Conservation (phyloP, 73 alveolate species). For the Urostyla sp. region DNA sequence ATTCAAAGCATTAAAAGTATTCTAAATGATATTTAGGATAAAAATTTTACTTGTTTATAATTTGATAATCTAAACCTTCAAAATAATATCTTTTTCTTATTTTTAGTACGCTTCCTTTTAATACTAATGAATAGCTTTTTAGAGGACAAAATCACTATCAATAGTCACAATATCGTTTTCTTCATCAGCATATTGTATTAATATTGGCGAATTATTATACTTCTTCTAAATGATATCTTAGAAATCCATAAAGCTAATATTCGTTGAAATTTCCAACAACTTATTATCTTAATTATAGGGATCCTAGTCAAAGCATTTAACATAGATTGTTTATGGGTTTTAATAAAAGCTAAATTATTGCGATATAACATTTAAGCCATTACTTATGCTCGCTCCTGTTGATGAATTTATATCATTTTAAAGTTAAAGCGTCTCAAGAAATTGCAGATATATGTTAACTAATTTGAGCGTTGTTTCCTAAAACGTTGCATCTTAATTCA, state of each 20-base stretch:
- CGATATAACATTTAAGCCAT: neutral
- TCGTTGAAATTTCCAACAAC: conserved; percentile 19
- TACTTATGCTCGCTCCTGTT: too few relatives aligned
- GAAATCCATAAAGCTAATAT: conserved; percentile 15
- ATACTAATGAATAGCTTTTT: conserved; percentile 6
- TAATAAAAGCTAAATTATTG: neutral
- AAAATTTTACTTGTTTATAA: conserved; percentile 11
- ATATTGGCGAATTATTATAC: conserved; percentile 9
- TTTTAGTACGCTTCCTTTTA: conserved; percentile 6
- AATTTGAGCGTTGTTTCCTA: too few relatives aligned
- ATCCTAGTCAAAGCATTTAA: conserved; percentile 29
- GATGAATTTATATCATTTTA: too few relatives aligned
- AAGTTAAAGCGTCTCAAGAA: too few relatives aligned
- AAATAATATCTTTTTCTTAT: conserved; percentile 4
- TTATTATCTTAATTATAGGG: conserved; percentile 7
- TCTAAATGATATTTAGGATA: neutral
- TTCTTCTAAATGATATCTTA: conserved; percentile 20
- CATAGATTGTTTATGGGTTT: neutral
- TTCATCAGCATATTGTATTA: conserved; percentile 27
- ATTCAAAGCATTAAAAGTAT: conserved; percentile 46
- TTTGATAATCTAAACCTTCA: conserved; percentile 4
- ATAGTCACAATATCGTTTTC: conserved; percentile 1
- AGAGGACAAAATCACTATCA: conserved; percentile 32
- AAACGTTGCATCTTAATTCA: too few relatives aligned
- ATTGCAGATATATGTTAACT: too few relatives aligned